Percentiles rank a stretch among this genome's conserved stretches.
Evolutionary conservation across 768 basidiomycete species (phyloP).

Genomic region (Pleurotus djamor): DNA sequence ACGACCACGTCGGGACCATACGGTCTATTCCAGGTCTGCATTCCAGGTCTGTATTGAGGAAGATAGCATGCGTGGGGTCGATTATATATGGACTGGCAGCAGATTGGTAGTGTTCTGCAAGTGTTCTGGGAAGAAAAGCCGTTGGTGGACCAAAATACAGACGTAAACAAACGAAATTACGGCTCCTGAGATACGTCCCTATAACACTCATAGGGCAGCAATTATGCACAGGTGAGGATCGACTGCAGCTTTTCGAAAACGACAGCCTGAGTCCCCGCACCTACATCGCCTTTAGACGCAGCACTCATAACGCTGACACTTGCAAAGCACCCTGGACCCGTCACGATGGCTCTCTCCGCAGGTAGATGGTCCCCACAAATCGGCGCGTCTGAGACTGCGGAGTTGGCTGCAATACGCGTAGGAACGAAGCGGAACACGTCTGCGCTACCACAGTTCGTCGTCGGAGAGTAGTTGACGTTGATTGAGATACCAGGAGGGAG

Average conservation of each 20-base stretch:
- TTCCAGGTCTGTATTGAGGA: too few species aligned
- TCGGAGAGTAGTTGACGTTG: slow-evolving; percentile 33
- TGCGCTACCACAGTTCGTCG: slow-evolving; percentile 19
- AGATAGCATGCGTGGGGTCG: too few species aligned
- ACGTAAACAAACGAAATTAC: too few species aligned
- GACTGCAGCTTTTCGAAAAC: slow-evolving; percentile 18
- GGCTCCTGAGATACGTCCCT: neutral
- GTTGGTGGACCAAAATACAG: too few species aligned
- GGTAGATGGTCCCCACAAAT: slow-evolving; percentile 31
- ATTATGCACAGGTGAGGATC: slow-evolving; percentile 13
- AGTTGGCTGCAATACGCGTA: slow-evolving; percentile 22
- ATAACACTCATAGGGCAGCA: neutral
- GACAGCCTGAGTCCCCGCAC: slow-evolving; percentile 21
- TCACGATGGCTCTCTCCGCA: slow-evolving; percentile 20
- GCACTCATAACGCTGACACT: slow-evolving; percentile 27
- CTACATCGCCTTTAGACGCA: slow-evolving; percentile 26
- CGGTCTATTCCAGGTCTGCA: too few species aligned
- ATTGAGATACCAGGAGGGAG: slow-evolving; percentile 27
- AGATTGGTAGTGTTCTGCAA: too few species aligned
- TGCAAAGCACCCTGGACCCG: slow-evolving; percentile 21
- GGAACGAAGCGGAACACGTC: slow-evolving; percentile 26
- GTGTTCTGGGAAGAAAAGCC: too few species aligned
- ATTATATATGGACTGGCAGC: too few species aligned
- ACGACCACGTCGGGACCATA: too few species aligned
- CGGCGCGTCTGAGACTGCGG: slow-evolving; percentile 22